A percentile compares a stretch with the other conserved stretches of the same genome.
phyloP scores from a whole-genome alignment of 257 asterid genomes.

The Gentiana dahurica region DNA sequence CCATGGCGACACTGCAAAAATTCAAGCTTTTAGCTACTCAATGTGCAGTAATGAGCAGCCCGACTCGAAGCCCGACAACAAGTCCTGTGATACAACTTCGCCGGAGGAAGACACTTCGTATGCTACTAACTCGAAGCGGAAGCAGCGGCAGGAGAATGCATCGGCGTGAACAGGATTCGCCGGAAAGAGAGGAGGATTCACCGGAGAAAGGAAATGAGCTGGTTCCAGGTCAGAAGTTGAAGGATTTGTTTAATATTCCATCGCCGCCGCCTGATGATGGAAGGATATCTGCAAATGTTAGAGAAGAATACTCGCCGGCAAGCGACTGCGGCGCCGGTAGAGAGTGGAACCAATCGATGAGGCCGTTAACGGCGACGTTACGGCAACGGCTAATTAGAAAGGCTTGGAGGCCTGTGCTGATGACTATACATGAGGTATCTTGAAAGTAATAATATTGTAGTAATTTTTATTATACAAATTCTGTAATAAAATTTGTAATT shows the following conservation, averaged over 20 bases:
- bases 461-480: no score
- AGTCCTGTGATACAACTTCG: constrained; percentile 93
- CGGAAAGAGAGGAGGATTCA: constrained; percentile 15
- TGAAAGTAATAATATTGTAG: no score
- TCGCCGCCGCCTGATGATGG: constrained; percentile 48
- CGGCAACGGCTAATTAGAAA: constrained; percentile 81
- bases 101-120: constrained; percentile 76
- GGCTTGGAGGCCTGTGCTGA: constrained; percentile 91
- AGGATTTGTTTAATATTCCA: constrained; percentile 31
- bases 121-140: constrained; percentile 59
- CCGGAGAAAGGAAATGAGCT: constrained; percentile 19
- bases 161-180: constrained; percentile 18
- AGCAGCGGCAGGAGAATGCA: constrained; percentile 19
- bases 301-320: constrained; percentile 20
- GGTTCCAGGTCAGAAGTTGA: constrained; percentile 19
- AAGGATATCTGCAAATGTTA: constrained; percentile 28
- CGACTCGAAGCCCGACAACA: constrained; percentile 69
- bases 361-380: constrained; percentile 74
- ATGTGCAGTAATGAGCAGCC: constrained; percentile 79
- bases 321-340: constrained; percentile 17
- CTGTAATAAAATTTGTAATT: no score
- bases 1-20: constrained; percentile 83
- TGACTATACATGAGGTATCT: constrained; percentile 47
- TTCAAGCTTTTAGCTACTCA: constrained; percentile 78
- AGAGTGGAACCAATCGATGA: constrained; percentile 28